phyloP scores from a whole-genome alignment of 140 eudicot species.

The Oenanthe javanica region DNA sequence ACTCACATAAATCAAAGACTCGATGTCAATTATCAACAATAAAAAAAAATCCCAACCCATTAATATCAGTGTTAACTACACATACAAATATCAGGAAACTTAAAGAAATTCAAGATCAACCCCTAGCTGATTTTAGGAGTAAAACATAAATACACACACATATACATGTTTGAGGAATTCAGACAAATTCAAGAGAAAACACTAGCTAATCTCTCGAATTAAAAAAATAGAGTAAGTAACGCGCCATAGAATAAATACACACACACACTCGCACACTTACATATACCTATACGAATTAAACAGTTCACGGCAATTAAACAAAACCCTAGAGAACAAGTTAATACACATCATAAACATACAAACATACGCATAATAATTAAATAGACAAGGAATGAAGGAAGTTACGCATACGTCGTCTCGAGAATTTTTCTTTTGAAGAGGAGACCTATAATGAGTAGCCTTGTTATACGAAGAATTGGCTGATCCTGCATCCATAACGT shows the following conservation, averaged over 20 bases:
- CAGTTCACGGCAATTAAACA: background rate
- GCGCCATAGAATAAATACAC: no score
- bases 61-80: background rate
- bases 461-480: slow-evolving; percentile 38
- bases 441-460: slow-evolving; percentile 44
- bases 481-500: slow-evolving; percentile 74
- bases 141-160: background rate
- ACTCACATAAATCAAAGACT: background rate
- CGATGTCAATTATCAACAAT: background rate
- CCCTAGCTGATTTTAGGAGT: background rate
- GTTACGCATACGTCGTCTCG: slow-evolving; percentile 44
- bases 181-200: background rate
- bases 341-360: background rate
- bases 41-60: background rate
- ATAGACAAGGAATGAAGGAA: no score
- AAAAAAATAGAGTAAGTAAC: background rate
- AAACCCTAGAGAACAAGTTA: background rate
- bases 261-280: no score
- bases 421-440: slow-evolving; percentile 42
- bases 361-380: background rate
- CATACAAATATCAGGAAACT: background rate
- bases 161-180: background rate
- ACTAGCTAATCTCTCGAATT: background rate
- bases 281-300: no score
- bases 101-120: background rate